These are phyloP conservation scores for Polyporus arcularius DNA, from an alignment of 768 basidiomycete genomes.

Conservation along the genomic window DNA sequence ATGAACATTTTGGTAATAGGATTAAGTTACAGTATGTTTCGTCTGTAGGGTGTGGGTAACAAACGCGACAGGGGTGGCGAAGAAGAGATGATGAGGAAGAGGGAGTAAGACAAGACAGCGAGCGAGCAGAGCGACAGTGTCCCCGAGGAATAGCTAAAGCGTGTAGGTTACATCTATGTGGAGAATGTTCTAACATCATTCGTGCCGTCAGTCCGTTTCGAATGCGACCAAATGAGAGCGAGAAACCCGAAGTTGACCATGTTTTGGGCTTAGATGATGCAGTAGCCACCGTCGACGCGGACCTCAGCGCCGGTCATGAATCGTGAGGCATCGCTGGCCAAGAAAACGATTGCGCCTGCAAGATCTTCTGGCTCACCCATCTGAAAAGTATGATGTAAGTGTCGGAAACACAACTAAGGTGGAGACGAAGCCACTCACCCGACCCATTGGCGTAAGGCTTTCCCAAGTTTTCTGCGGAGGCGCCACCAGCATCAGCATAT, in stretches of 20 bases:
- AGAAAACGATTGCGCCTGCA: slow-evolving; percentile 85
- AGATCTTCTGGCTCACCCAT: slow-evolving; percentile 94
- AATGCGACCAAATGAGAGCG: neutral
- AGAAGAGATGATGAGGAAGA: neutral
- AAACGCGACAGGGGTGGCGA: neutral
- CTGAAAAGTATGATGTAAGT: slow-evolving; percentile 35
- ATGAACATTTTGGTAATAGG: slow-evolving; percentile 11
- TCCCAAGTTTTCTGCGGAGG: slow-evolving; percentile 80
- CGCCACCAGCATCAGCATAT: slow-evolving; percentile 17
- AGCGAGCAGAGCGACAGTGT: slow-evolving; percentile 15
- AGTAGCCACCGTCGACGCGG: slow-evolving; percentile 90
- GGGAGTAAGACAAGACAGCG: neutral
- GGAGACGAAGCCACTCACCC: slow-evolving; percentile 48
- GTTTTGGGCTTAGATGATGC: slow-evolving; percentile 49
- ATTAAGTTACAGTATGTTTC: slow-evolving; percentile 14
- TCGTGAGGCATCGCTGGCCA: slow-evolving; percentile 85
- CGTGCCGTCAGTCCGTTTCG: slow-evolving; percentile 5
- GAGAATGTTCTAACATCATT: slow-evolving; percentile 7
- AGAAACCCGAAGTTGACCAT: neutral
- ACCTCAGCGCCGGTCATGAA: slow-evolving; percentile 90
- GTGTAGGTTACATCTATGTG: slow-evolving; percentile 19
- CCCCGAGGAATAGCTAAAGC: slow-evolving; percentile 14
- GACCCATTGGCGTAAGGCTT: slow-evolving; percentile 81
- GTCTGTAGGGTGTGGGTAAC: neutral
- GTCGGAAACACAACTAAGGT: neutral